Percentiles rank a stretch among this genome's conserved stretches.
Evolutionary conservation across 2,329 filamentous ascomycete species (phyloP).

Genomic region (Penicillium expansum): DNA sequence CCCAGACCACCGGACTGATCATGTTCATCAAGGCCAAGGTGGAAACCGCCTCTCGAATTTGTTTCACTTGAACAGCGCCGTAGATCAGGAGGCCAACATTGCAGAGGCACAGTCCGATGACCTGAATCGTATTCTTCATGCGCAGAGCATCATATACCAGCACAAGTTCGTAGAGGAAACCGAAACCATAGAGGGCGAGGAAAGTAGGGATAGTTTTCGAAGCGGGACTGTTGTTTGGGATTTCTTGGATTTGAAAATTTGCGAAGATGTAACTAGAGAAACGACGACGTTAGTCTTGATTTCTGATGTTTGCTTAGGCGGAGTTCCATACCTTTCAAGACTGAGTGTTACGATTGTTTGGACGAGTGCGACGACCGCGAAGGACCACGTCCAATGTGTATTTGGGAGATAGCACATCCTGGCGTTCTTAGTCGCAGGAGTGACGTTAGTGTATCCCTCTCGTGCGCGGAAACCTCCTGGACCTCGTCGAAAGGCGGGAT

Average conservation of each 20-base stretch:
- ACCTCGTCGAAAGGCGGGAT: slow-evolving; percentile 50
- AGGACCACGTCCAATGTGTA: slow-evolving; percentile 83
- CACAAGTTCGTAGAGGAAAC: slow-evolving; percentile 86
- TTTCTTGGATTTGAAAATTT: slow-evolving; percentile 66
- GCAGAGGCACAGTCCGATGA: slow-evolving; percentile 91
- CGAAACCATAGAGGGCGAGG: slow-evolving; percentile 94
- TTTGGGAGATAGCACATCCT: slow-evolving; percentile 71
- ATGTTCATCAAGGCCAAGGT: slow-evolving; percentile 49
- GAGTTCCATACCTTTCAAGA: slow-evolving; percentile 73
- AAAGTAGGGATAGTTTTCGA: slow-evolving; percentile 82
- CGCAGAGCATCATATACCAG: slow-evolving; percentile 91
- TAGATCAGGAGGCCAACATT: slow-evolving; percentile 91
- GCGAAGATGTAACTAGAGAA: slow-evolving; percentile 76
- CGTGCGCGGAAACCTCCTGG: slow-evolving; percentile 52
- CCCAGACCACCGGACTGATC: slow-evolving; percentile 62
- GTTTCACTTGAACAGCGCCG: slow-evolving; percentile 86
- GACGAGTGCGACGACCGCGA: slow-evolving; percentile 68
- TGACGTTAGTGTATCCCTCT: slow-evolving; percentile 48
- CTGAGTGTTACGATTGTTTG: slow-evolving; percentile 79
- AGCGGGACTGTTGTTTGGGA: slow-evolving; percentile 42
- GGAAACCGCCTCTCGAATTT: slow-evolving; percentile 72
- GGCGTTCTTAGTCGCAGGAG: slow-evolving; percentile 31
- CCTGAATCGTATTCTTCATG: slow-evolving; percentile 96
- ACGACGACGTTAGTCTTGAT: not conserved
- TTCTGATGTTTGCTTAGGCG: not conserved